Evolutionary conservation across 805 yeast species (phyloP), one percentile per base, ranked within the genome.

Genomic region (Wickerhamiella qilinensis): DNA sequence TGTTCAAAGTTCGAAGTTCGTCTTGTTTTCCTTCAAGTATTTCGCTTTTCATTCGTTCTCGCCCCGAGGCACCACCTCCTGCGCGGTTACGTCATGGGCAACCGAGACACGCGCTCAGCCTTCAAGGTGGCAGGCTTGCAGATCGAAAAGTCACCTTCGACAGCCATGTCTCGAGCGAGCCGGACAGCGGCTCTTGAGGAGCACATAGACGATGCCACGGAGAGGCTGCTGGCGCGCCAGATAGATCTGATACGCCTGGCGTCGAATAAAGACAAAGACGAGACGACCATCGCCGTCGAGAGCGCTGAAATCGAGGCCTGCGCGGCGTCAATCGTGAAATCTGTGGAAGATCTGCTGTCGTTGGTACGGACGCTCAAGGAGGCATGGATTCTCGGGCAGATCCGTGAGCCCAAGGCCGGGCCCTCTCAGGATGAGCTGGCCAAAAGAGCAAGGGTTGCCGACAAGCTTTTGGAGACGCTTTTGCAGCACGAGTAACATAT

Each of bases 381-480:
- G 44, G 60, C 63, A n/a, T 62, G 66, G 66, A 49, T 62, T 17
- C 49, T 62, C 17, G 65, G 67, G 18, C 63, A 59, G 42, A 51
- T 60, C 9, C 47, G 47, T 20, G 30, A 37, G 31, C 25, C 17
- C 14, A 15, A 12, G 15, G 16, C 14, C 15, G 19, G 6, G 5
- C 15, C 11, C 20, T 6, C 15, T 2, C 31, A 22, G 3, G 44
- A 25, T n/a, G 39, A 38, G 35, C 11, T 14, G 16, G 36, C 24
- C 17, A 5, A n/a, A 5, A 38, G 44, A 8, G 20, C 22, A 5
- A 18, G 12, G 16, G 28, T 21, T 3, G 41, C 39, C 12, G 24
- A 20, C 6, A 34, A 33, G 28, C 34, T 42, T 16, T 39, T 32
- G 18, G 24, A 11, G 7, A 17, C 12, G 11, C 18, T 30, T 4